Base-by-base conservation (phyloP, 495 filamentous ascomycete genomes). In the Parachaetomium inaequale region DNA sequence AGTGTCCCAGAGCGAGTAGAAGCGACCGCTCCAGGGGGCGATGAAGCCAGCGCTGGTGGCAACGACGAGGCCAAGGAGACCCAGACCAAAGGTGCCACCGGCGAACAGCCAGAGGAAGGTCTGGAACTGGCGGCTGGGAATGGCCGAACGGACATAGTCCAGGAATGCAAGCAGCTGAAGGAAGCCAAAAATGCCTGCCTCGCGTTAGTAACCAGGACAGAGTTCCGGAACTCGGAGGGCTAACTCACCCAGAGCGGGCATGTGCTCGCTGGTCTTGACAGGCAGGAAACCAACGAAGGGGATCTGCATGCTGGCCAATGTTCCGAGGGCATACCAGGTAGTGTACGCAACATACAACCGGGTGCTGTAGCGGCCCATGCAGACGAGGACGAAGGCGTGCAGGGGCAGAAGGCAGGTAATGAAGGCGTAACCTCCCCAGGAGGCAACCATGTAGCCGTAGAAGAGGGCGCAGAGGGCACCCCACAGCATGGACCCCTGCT, bases 401-500 rank as follows among this genome's bases (percentile, higher is more conserved):
- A 99, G 86, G 40, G 95, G 95, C 45, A 99, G 87, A 74, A 99
- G 79, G 71, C 96, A 98, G 63, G 95, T 99, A 70, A 99, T 99
- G 83, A 99, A 99, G 64, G 97, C 95, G 75, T 99, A 99, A 72
- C 95, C 95, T 80, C 95, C 95, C 95, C 95, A 99, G 36, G 95
- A 94, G 56, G 93, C 92, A 42, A 99, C 95, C 95, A 99, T 99
- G 83, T 99, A 99, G 61, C 95, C 95, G 75, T 99, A 99, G 79
- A 96, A 99, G 61, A 99, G 78, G 38, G 95, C 95, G 63, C 93
- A 93, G 63, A 97, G 80, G 17, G 90, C 93, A 55, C 91, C 94
- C 93, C 93, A 99, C 75, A 96, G 89, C 58, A 92, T 88, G 19
- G 93, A 97, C 29, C 95, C 95, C 63, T 89, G 85, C 81, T 98